phyloP scores from a whole-genome alignment of 2,329 filamentous ascomycete species.

The Aspergillus novofumigatus region DNA sequence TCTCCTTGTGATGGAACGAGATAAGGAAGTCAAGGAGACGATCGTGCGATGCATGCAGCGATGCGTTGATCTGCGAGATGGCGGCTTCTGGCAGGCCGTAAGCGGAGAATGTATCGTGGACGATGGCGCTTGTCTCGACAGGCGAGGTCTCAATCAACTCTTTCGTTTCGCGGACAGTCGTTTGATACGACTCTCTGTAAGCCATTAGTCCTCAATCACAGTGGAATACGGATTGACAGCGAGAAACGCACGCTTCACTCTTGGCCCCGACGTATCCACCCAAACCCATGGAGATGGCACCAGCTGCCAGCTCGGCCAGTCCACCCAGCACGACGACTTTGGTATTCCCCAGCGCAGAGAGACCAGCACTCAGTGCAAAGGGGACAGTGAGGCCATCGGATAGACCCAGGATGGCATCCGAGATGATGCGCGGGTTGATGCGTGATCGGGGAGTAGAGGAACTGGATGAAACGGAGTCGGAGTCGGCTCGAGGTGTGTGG shows the following conservation, averaged over 20 bases:
- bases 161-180: conserved; percentile 43
- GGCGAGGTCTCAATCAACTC: conserved; percentile 37
- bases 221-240: neutral
- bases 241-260: conserved; percentile 44
- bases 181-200: conserved; percentile 41
- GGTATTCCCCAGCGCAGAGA: conserved; percentile 58
- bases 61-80: conserved; percentile 33
- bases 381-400: conserved; percentile 76
- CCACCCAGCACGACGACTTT: conserved; percentile 67
- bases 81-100: conserved; percentile 38
- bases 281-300: conserved; percentile 73
- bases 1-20: conserved; percentile 45
- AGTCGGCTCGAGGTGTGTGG: conserved; percentile 19
- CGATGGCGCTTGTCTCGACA: conserved; percentile 34
- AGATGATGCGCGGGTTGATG: conserved; percentile 44
- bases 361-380: conserved; percentile 71
- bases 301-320: conserved; percentile 70
- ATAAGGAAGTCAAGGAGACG: conserved; percentile 46
- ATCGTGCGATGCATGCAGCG: conserved; percentile 35
- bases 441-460: conserved; percentile 26
- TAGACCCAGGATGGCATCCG: conserved; percentile 68
- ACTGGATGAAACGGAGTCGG: conserved; percentile 19
- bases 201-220: neutral
- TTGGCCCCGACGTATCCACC: conserved; percentile 65
- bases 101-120: conserved; percentile 38